Conservation (phyloP, 164 flowering plant species). For the Malania oleifera region DNA sequence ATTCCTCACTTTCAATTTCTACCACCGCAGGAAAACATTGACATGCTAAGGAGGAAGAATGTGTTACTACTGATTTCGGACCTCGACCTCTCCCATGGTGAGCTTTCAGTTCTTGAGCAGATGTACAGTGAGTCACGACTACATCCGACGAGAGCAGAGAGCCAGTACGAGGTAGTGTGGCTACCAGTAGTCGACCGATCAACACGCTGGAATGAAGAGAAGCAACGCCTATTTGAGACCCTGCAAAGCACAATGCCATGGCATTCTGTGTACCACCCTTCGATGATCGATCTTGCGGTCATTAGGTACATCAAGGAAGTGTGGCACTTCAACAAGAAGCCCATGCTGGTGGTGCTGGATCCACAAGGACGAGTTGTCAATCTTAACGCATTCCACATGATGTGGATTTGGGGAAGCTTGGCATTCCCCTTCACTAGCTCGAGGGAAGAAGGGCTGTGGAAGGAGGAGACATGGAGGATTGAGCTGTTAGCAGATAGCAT, state of each 20-base stretch:
- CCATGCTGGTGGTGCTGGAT: slow-evolving; percentile 44
- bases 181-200: slow-evolving; percentile 55
- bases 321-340: slow-evolving; percentile 46
- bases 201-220: slow-evolving; percentile 36
- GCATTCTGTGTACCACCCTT: slow-evolving; percentile 52
- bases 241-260: slow-evolving; percentile 50
- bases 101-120: slow-evolving; percentile 47
- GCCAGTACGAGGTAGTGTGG: slow-evolving; percentile 79
- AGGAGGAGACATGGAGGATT: slow-evolving; percentile 42
- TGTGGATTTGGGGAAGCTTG: slow-evolving; percentile 58
- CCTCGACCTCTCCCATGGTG: slow-evolving; percentile 53
- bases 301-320: slow-evolving; percentile 43
- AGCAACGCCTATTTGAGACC: slow-evolving; percentile 27
- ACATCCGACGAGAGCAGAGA: slow-evolving; percentile 38
- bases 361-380: slow-evolving; percentile 38
- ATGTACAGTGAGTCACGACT: slow-evolving; percentile 49
- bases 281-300: slow-evolving; percentile 37
- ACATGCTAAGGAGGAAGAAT: slow-evolving; percentile 56
- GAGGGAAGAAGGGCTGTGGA: slow-evolving; percentile 50
- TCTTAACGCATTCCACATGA: slow-evolving; percentile 50
- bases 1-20: too few species aligned
- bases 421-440: slow-evolving; percentile 48
- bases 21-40: too few species aligned
- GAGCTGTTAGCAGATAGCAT: slow-evolving; percentile 35
- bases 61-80: slow-evolving; percentile 74